phyloP scores from a whole-genome alignment of 768 basidiomycete species.

The Cystofilobasidium bisporidii region DNA sequence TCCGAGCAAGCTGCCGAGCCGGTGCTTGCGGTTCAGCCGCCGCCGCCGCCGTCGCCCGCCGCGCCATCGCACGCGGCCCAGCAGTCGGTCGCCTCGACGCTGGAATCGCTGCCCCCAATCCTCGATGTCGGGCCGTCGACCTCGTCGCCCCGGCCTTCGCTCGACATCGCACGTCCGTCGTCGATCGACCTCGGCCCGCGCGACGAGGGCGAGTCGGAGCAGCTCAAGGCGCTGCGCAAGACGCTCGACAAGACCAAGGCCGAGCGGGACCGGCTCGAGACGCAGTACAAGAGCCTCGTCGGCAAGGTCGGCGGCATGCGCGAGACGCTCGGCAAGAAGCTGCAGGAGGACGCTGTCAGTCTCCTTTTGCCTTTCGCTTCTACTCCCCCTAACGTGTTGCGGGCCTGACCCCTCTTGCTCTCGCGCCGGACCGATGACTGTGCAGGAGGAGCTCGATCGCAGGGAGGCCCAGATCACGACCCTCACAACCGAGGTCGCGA shows the following conservation, averaged over 20 bases:
- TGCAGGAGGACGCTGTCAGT: constrained; percentile 90
- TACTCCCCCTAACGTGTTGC: too few species aligned
- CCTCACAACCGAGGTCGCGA: constrained; percentile 66
- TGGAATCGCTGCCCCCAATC: constrained; percentile 5
- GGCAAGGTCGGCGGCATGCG: constrained; percentile 88
- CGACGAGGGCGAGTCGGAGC: constrained; percentile 42
- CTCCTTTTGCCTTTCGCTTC: too few species aligned
- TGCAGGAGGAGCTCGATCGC: constrained; percentile 96
- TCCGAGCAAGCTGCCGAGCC: too few species aligned
- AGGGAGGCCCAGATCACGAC: constrained; percentile 73
- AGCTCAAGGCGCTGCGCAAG: constrained; percentile 53
- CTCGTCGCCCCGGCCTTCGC: constrained; percentile 13
- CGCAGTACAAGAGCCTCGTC: constrained; percentile 76
- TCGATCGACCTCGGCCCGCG: not conserved
- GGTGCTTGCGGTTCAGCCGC: too few species aligned
- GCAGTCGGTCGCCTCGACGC: constrained; percentile 12
- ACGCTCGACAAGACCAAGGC: constrained; percentile 66
- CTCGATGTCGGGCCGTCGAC: not conserved
- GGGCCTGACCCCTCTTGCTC: too few species aligned
- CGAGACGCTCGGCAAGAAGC: constrained; percentile 81
- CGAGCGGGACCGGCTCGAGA: constrained; percentile 78
- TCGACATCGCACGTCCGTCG: constrained; percentile 14
- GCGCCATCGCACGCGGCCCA: constrained; percentile 8
- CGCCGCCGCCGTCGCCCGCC: not conserved
- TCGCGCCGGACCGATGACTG: too few species aligned